Base-by-base conservation (phyloP, 2,329 filamentous ascomycete species). In the Cercospora sp. region DNA sequence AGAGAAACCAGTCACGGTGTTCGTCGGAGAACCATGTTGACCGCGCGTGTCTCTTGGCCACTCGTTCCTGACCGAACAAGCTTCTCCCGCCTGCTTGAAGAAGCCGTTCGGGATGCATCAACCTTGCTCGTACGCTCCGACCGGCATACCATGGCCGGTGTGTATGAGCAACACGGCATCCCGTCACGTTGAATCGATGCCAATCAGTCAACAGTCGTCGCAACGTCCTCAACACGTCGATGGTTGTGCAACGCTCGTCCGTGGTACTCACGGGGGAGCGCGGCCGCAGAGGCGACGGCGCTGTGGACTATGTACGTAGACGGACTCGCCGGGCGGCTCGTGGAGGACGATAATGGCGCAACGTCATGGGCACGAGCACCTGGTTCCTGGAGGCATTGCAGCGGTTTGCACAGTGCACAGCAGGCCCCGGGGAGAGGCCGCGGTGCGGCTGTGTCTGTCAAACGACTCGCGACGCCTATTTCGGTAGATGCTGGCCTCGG, bases 371-470 rank as follows among this genome's bases (percentile, higher is more conserved):
- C 18, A 51, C 45, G 45, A 51, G 45, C 18, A 23, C 45, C 18
- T 51, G 45, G 9, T 51, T 51, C 20, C 45, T 51, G 45, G 45
- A 42, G 36, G 36, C 36, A 42, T 42, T 42, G 36, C 36, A 23
- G 20, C 20, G 7, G 5, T 13, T 51, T 13, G 10, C 9, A 13
- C 45, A 23, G 45, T 42, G n/a, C 36, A 42, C 36, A 6, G 16
- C 45, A 51, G 45, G 45, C 31, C 45, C 20, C 20, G 26, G 33
- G 51, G 33, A 57, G 62, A 64, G 62, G 48, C 62, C 51, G 62
- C 62, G n/a, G 62, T 57, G 62, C 48, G 62, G 62, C 62, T 64
- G 62, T 64, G 62, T 36, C 23, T 28, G 42, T 13, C 13, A 63
- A 63, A 36, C 53, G 48, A 33, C 53, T 12, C 20, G 48, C 26